A percentile compares a stretch with the other conserved stretches of the same genome.
These are phyloP conservation scores for Coix lacrymajobi DNA, from an alignment of 176 grass and related monocot genomes.

Conservation along the genomic window DNA sequence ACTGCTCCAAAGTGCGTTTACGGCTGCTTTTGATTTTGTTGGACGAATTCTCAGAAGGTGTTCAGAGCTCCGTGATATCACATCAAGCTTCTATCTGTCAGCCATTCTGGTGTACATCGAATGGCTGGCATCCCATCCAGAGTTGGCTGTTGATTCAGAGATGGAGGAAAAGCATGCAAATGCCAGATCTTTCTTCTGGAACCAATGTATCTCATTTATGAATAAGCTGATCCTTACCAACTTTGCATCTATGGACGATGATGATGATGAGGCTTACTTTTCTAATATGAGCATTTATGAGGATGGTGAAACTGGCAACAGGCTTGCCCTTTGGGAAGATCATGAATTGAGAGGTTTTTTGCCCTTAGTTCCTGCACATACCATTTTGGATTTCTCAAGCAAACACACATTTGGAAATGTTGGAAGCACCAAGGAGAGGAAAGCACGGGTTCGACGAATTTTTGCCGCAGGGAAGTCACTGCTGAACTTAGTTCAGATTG, in stretches of 20 bases:
- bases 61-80: constrained; percentile 50
- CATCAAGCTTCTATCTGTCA: constrained; percentile 71
- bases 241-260: constrained; percentile 49
- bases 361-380: constrained; percentile 68
- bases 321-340: constrained; percentile 84
- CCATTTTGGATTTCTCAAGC: constrained; percentile 87
- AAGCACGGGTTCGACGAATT: constrained; percentile 69
- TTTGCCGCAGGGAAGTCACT: constrained; percentile 63
- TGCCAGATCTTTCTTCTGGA: constrained; percentile 89
- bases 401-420: constrained; percentile 57
- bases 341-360: constrained; percentile 85
- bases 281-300: constrained; percentile 77
- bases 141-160: constrained; percentile 53
- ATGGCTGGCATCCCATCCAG: constrained; percentile 80
- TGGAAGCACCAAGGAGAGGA: constrained; percentile 57
- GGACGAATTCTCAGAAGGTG: constrained; percentile 76
- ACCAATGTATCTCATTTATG: constrained; percentile 71
- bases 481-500: constrained; percentile 52
- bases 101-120: constrained; percentile 80
- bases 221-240: constrained; percentile 70
- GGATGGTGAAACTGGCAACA: constrained; percentile 71
- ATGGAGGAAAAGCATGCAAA: constrained; percentile 69
- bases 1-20: constrained; percentile 78
- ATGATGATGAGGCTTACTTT: constrained; percentile 76
- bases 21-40: constrained; percentile 71